Base-by-base conservation (phyloP, 768 basidiomycete species). In the Mycena crocata region DNA sequence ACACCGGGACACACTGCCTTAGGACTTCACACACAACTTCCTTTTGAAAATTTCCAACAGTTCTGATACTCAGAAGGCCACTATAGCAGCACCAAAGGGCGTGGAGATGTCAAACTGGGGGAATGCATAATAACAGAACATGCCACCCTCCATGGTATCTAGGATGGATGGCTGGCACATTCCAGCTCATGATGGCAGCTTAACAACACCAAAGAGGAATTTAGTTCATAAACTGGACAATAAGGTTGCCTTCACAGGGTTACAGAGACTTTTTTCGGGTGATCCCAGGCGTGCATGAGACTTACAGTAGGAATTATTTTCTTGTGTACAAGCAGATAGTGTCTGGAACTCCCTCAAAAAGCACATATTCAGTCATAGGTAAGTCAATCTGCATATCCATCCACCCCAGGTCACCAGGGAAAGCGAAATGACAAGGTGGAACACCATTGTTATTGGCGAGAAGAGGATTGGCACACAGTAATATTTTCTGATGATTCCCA, bases 41-140 rank as follows among this genome's bases (percentile, higher is more conserved):
- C 44, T 58, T 21, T 34, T 19, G 44, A 58, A 24, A 23, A 48
- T 35, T 13, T 48, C 57, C 42, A 21, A 58, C 44, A 58, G 44
- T 23, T 35, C 57, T 26, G 57, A 21, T 46, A 34, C 44, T 24
- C 30, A 58, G 57, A 58, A 58, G 23, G 57, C 44, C 44, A 48
- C 57, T 23, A 46, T 58, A 56, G 24, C 45, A 6, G 24, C 42
- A 31, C 42, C 34, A n/a, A 45, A 58, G 57, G 57, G 40, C 13
- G 19, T 23, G 24, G 44, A 21, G 44, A 58, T 58, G 32, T 34
- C 57, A 14, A 48, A 58, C 17, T 3, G 57, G 24, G 19, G 14
- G 57, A 34, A 46, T 58, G 45, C 44, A 42, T 30, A 58, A 35
- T n/a, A 58, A 35, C 44, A 58, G 57, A 58, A 58, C 32, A 19